Percentiles rank a stretch among this genome's conserved stretches.
Conservation (phyloP, 2,329 filamentous ascomycete genomes). For the Nannizziopsis arthrosporioides region DNA sequence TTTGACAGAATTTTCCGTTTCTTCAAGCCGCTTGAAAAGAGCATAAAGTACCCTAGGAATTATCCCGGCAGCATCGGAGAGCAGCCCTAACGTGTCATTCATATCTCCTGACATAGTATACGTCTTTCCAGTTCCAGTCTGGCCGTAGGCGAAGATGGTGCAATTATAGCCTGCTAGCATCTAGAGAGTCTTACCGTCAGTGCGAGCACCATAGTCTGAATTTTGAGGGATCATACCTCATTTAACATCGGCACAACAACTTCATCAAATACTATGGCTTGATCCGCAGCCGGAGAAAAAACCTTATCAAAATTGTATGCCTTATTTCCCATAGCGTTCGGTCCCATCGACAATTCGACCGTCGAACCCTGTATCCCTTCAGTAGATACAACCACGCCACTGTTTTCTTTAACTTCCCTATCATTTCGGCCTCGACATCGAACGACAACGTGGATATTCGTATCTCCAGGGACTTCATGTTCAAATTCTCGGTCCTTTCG, state of each 20-base stretch:
- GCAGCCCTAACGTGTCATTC: constrained; percentile 68
- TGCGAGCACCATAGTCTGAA: background rate
- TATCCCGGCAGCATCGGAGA: constrained; percentile 87
- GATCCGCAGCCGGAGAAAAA: constrained; percentile 88
- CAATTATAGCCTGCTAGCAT: constrained; percentile 94
- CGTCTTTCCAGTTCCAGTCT: constrained; percentile 95
- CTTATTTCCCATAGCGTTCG: constrained; percentile 87
- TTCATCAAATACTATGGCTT: constrained; percentile 88
- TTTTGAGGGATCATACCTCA: constrained; percentile 51
- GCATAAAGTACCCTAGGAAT: constrained; percentile 82
- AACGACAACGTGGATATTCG: constrained; percentile 96
- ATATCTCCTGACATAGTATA: constrained; percentile 99
- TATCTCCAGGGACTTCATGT: constrained; percentile 41
- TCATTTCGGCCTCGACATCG: constrained; percentile 86
- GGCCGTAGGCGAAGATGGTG: constrained; percentile 96
- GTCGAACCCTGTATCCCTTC: constrained; percentile 77
- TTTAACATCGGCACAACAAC: constrained; percentile 86
- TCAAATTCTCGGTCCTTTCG: constrained; percentile 82
- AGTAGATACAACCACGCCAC: constrained; percentile 77
- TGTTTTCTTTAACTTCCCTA: constrained; percentile 87
- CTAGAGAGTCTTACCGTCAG: constrained; percentile 34
- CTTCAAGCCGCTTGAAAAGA: constrained; percentile 75
- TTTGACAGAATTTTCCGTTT: constrained; percentile 78
- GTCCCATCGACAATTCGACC: constrained; percentile 82
- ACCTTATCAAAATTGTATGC: constrained; percentile 95